phyloP scores from a whole-genome alignment of 495 filamentous ascomycete genomes.

The Podospora bellae-mahoneyi region DNA sequence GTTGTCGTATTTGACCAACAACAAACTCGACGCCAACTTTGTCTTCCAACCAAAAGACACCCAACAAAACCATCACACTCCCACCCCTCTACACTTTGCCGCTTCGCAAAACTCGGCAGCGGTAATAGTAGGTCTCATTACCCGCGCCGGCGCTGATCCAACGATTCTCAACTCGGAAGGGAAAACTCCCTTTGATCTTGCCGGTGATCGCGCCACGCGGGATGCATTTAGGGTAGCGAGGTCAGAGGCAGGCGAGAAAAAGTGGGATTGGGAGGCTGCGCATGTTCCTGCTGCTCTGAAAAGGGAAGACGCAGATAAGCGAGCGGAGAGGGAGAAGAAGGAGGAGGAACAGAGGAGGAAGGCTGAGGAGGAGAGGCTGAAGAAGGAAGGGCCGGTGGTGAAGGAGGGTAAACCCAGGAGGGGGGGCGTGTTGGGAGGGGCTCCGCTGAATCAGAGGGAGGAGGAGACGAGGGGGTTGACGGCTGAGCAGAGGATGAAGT shows the following conservation, averaged over 20 bases:
- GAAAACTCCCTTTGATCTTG: slow-evolving; percentile 78
- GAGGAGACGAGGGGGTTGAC: slow-evolving; percentile 83
- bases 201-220: slow-evolving; percentile 79
- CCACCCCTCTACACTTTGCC: slow-evolving; percentile 82
- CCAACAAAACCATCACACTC: slow-evolving; percentile 75
- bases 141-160: slow-evolving; percentile 72
- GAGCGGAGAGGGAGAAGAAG: slow-evolving; percentile 61
- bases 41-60: slow-evolving; percentile 66
- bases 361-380: slow-evolving; percentile 60
- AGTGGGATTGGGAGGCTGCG: slow-evolving; percentile 77
- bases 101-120: slow-evolving; percentile 70
- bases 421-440: slow-evolving; percentile 45
- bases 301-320: slow-evolving; percentile 62
- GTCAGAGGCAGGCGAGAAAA: slow-evolving; percentile 67
- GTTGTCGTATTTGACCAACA: slow-evolving; percentile 74
- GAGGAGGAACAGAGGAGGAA: slow-evolving; percentile 64
- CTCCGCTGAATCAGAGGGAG: slow-evolving; percentile 65
- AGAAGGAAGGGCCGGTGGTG: slow-evolving; percentile 47
- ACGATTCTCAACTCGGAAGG: slow-evolving; percentile 63
- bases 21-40: slow-evolving; percentile 73
- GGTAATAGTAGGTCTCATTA: slow-evolving; percentile 70
- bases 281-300: slow-evolving; percentile 67
- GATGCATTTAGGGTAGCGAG: slow-evolving; percentile 91
- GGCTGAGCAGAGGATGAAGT: slow-evolving; percentile 71
- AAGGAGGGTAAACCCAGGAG: slow-evolving; percentile 35